Base-by-base conservation (phyloP, 441 rosid species). In the Adansonia grandidieri region DNA sequence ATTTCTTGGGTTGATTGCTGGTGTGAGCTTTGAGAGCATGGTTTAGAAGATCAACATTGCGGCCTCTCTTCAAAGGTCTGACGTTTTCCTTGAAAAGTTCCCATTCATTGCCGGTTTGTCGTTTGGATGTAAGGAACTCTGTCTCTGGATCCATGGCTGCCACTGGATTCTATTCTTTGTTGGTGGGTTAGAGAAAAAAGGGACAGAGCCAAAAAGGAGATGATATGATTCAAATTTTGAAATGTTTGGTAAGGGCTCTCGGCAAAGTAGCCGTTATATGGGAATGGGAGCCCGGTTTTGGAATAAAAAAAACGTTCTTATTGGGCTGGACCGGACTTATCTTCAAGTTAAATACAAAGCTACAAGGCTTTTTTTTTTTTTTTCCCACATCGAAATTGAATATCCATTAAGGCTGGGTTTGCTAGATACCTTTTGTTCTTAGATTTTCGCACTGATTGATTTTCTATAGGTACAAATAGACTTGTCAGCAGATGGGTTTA, bases 41-140 rank as follows among this genome's bases (percentile, higher is more conserved):
- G 84, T 94, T 96, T 73, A 96, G 84, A 75, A 89, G 83, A 56
- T 80, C 40, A 57, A 96, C 88, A 22, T 92, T 91, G 57, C 97
- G 98, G 44, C 98, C 98, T 79, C 98, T 84, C 87, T 94, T 94
- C 60, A 96, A 80, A 0, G 98, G 97, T 77, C 96, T 82, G 2
- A 94, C 92, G 78, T 96, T 94, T 79, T 96, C 97, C 80, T 96
- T 96, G 88, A 83, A 96, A 62, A 89, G 86, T 82, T 96, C 98
- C 99, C 99, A 96, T 79, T 96, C 97, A 57, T 82, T 54, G 1
- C 98, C 95, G 0, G 95, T 92, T 84, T 91, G 91, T 76, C 86
- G 85, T 64, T 87, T 91, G 9, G 93, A 91, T 4, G 87, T 87
- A 0, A 96, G 90, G 83, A 96, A 96, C 86, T 85, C 89, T 15